Conservation (phyloP, 2,329 filamentous ascomycete genomes). For the Pochonia chlamydosporia region DNA sequence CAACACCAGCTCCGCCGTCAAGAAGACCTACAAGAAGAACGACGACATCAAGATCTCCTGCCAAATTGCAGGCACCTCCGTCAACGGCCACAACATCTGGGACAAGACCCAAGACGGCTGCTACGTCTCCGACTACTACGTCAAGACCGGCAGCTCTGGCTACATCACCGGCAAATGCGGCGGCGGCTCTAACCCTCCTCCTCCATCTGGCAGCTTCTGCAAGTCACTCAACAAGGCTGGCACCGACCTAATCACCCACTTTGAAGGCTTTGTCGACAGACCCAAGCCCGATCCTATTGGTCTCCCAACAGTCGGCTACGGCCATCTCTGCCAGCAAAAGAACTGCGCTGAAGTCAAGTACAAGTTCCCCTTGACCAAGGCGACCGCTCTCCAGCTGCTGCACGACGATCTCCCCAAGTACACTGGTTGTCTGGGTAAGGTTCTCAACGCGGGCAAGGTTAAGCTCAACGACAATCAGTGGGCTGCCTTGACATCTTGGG, state of each 20-base stretch:
- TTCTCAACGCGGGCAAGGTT: too few species aligned
- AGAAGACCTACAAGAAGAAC: conserved; percentile 11
- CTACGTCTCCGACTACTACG: not conserved
- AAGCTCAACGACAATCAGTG: too few species aligned
- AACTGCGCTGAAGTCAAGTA: too few species aligned
- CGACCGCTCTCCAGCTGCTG: too few species aligned
- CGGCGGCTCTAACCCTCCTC: not conserved
- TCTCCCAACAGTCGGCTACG: not conserved
- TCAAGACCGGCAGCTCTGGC: conserved; percentile 9
- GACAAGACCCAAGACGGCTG: not conserved
- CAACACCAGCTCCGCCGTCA: conserved; percentile 6
- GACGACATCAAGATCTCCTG: conserved; percentile 11
- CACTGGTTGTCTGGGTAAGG: too few species aligned
- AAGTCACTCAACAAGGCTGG: not conserved
- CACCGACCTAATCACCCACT: not conserved
- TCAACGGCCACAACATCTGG: conserved; percentile 1
- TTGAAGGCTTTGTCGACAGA: not conserved
- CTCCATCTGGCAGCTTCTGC: not conserved
- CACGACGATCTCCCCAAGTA: too few species aligned
- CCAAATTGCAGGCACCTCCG: conserved; percentile 9
- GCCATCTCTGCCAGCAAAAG: too few species aligned
- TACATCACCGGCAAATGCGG: conserved; percentile 6
- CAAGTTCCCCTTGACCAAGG: too few species aligned
- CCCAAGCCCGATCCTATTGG: not conserved
- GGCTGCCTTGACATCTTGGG: too few species aligned